Conservation (phyloP, 805 yeast species). For the Sungouiozyma intestinalis region DNA sequence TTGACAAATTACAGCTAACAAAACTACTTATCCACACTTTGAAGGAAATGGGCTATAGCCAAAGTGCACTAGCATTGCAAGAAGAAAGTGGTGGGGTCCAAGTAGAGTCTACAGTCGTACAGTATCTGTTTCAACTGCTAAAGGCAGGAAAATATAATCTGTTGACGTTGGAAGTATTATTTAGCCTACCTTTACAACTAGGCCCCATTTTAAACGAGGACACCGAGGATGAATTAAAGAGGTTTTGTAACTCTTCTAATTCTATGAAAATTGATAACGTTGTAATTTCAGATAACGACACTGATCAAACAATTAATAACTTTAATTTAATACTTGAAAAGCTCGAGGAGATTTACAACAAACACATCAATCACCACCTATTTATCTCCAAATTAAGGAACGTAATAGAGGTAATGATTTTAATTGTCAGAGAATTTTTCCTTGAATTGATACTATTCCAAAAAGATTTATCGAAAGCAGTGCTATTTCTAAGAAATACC, state of each 20-base stretch:
- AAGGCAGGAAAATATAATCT: slow-evolving; percentile 34
- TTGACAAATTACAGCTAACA: slow-evolving; percentile 32
- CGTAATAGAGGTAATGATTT: slow-evolving; percentile 18
- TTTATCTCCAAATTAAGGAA: slow-evolving; percentile 4
- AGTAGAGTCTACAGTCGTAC: slow-evolving; percentile 35
- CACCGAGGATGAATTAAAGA: not conserved
- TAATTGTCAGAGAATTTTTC: slow-evolving; percentile 21
- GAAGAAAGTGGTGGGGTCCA: slow-evolving; percentile 32
- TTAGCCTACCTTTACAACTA: slow-evolving; percentile 23
- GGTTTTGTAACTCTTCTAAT: slow-evolving; percentile 4
- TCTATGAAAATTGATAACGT: slow-evolving; percentile 12
- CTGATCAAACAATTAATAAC: not conserved
- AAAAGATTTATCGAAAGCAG: slow-evolving; percentile 12
- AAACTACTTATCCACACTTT: slow-evolving; percentile 41
- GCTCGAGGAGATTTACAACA: not conserved
- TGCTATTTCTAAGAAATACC: slow-evolving; percentile 18
- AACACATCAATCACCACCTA: not conserved
- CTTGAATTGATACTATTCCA: slow-evolving; percentile 18
- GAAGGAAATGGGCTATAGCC: slow-evolving; percentile 37
- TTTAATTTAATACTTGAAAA: slow-evolving; percentile 2
- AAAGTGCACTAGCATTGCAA: slow-evolving; percentile 32
- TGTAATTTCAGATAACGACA: slow-evolving; percentile 7
- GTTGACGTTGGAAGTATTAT: slow-evolving; percentile 20
- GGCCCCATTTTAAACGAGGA: not conserved
- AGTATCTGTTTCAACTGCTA: slow-evolving; percentile 31